Evolutionary conservation across 2,329 filamentous ascomycete genomes (phyloP), one percentile per base, ranked within the genome.

Genomic region (Aspergillus quadricinctus): DNA sequence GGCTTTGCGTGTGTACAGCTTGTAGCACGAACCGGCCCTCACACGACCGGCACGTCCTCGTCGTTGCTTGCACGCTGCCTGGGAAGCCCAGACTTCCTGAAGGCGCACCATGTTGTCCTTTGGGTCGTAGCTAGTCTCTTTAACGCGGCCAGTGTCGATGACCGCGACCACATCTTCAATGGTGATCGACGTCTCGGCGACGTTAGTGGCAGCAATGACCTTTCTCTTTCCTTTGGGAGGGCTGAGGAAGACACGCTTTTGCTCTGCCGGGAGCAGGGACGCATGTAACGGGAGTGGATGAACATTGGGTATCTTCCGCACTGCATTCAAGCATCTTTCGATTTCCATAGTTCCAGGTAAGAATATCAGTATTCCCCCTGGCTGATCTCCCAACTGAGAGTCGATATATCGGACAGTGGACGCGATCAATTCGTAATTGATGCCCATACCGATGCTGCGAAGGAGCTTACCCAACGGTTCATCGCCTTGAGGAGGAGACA

Each of bases 151-250:
- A 10, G 89, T 94, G 71, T 99, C 94, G 61, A 99, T 93, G 48
- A 99, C 94, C 2, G 90, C 93, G 2, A 97, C 89, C 53, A 99
- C 90, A 69, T 99, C 94, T 69, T 97, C 92, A 58, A 99, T 99
- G 0, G 94, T 99, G 71, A 99, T 97, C 2, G 94, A 97, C 0
- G 94, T 99, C 72, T 99, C 94, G 1, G 94, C 94, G 2, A 99
- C 93, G 67, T 99, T 99, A 48, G 94, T 99, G 1, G 94, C 90
- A 6, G 93, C 90, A 35, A 99, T 89, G 11, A 99, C 85, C 75
- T 99, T 99, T 37, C 94, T 83, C 74, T 90, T 92, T 0, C 92
- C 92, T 2, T 77, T 72, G 0, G 93, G 92, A 4, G 94, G 78
- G 14, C 81, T 80, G 28, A 84, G 81, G 70, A 99, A 99, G 0